A percentile compares a stretch with the other conserved stretches of the same genome.
Evolutionary conservation across 2,329 filamentous ascomycete species (phyloP).

Genomic region (Ceratocystis smalleyi): DNA sequence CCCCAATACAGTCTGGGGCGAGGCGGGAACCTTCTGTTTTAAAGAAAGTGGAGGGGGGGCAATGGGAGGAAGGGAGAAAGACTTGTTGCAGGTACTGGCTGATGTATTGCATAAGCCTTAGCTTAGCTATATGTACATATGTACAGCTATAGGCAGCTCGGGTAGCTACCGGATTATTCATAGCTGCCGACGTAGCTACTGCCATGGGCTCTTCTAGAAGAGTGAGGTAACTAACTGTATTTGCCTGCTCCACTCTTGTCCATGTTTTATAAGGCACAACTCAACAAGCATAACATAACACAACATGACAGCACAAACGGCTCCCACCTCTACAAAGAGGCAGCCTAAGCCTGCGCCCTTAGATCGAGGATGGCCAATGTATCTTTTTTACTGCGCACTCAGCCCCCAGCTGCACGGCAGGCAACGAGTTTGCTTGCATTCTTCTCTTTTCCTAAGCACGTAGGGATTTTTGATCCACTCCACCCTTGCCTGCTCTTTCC

Average conservation of each 20-base stretch:
- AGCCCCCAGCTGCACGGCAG: background rate
- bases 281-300: too few species aligned
- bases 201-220: background rate
- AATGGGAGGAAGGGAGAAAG: slow-evolving; percentile 1
- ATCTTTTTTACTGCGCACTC: background rate
- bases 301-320: background rate
- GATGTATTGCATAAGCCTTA: background rate
- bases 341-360: background rate
- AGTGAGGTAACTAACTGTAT: background rate
- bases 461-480: background rate
- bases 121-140: background rate
- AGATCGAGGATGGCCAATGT: background rate
- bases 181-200: background rate
- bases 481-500: background rate
- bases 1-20: background rate
- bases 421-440: background rate
- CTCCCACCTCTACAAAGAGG: background rate
- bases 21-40: slow-evolving; percentile 10
- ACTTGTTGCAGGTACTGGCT: background rate
- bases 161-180: background rate
- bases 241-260: background rate
- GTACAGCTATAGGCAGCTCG: background rate
- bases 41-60: background rate
- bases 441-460: background rate
- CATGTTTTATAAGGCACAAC: background rate